These are phyloP conservation scores for Fraxinus anomala DNA, from an alignment of 257 asterid species.

Conservation along the genomic window DNA sequence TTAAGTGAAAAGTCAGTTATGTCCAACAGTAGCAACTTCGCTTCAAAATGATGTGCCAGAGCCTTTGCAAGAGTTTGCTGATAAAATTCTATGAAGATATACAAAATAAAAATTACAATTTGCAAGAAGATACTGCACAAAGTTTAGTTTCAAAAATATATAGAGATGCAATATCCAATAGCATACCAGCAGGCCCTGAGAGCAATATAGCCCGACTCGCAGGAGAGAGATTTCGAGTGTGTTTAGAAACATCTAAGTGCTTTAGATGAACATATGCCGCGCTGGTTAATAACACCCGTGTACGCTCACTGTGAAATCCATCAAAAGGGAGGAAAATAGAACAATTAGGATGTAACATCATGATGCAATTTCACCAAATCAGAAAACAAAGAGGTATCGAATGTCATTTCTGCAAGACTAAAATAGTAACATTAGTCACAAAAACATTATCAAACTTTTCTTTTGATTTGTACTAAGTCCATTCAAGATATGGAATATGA, in stretches of 20 bases:
- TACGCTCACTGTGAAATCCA: conserved; percentile 66
- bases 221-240: conserved; percentile 88
- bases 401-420: no score
- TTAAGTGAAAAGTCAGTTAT: no score
- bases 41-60: no score
- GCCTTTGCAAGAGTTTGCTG: no score
- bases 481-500: background rate
- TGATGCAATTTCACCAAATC: background rate
- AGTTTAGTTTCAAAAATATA: no score
- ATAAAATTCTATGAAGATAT: no score
- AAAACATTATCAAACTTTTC: background rate
- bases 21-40: no score
- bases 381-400: no score
- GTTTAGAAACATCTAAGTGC: conserved; percentile 76
- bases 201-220: conserved; percentile 90
- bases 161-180: background rate
- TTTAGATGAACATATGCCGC: conserved; percentile 41
- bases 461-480: background rate
- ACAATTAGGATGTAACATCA: background rate
- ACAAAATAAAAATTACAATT: no score
- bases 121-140: no score
- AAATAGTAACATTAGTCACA: no score
- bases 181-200: conserved; percentile 87
- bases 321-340: background rate
- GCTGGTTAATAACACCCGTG: conserved; percentile 49